Evolutionary conservation across 176 grass and related monocot genomes (phyloP).

Genomic region (Phragmites australis): DNA sequence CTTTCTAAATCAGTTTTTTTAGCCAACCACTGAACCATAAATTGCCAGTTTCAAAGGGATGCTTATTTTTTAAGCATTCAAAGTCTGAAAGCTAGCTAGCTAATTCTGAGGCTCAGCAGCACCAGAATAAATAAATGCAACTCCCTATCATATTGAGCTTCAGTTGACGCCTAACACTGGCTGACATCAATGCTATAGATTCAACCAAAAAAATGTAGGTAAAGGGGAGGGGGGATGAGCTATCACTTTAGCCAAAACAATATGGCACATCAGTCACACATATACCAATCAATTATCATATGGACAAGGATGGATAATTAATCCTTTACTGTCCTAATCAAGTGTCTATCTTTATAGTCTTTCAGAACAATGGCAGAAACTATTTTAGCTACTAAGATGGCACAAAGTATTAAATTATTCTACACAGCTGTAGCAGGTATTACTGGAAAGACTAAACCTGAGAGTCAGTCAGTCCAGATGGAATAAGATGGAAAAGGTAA

Average conservation of each 20-base stretch:
- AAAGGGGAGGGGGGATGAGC: too few relatives aligned
- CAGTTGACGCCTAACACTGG: too few relatives aligned
- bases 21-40: too few relatives aligned
- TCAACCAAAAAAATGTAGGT: too few relatives aligned
- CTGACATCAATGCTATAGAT: too few relatives aligned
- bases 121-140: too few relatives aligned
- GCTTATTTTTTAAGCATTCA: too few relatives aligned
- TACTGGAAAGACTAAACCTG: not conserved
- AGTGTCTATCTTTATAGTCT: not conserved
- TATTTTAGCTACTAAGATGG: slow-evolving; percentile 13
- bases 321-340: not conserved
- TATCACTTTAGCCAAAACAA: too few relatives aligned
- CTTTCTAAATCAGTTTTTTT: slow-evolving; percentile 10
- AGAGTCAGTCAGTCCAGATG: not conserved
- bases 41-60: too few relatives aligned
- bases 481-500: not conserved
- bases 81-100: too few relatives aligned
- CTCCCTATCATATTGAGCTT: too few relatives aligned
- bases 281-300: not conserved
- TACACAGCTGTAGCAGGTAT: not conserved
- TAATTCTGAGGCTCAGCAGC: too few relatives aligned
- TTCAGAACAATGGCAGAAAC: not conserved
- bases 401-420: slow-evolving; percentile 6
- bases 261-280: not conserved
- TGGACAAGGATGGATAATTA: not conserved